Evolutionary conservation across 2,329 filamentous ascomycete species (phyloP).

Genomic region (Neonectria hederae): DNA sequence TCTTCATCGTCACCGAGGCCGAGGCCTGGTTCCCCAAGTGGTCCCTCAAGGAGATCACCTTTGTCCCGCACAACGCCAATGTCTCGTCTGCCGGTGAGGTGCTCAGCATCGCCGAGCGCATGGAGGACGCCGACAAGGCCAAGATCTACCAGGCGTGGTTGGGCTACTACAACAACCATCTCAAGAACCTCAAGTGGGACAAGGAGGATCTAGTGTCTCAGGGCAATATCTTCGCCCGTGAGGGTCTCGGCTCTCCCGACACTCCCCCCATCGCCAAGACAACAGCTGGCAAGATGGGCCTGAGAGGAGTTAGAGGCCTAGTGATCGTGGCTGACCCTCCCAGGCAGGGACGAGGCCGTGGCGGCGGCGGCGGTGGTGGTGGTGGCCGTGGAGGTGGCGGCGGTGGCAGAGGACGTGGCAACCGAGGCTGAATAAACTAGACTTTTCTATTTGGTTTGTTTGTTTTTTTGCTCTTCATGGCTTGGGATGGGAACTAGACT

Average conservation of each 20-base stretch:
- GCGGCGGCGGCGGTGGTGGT: conserved; percentile 42
- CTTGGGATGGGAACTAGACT: not conserved
- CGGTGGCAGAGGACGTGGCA: not conserved
- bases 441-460: not conserved
- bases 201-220: conserved; percentile 57
- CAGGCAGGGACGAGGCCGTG: conserved; percentile 34
- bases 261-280: conserved; percentile 58
- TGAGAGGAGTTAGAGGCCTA: conserved; percentile 62
- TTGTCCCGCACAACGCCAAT: conserved; percentile 58
- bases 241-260: conserved; percentile 58
- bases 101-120: conserved; percentile 47
- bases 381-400: conserved; percentile 11
- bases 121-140: conserved; percentile 56
- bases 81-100: conserved; percentile 55
- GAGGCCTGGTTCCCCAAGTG: conserved; percentile 62
- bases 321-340: conserved; percentile 56
- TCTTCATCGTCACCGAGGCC: conserved; percentile 63
- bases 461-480: not conserved
- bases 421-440: not conserved
- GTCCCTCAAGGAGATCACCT: conserved; percentile 63
- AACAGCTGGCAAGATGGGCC: conserved; percentile 65
- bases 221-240: conserved; percentile 60
- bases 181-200: conserved; percentile 56
- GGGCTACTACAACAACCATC: conserved; percentile 63
- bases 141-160: conserved; percentile 67